Evolutionary conservation across 352 stramenopile species (phyloP), one percentile per base, ranked within the genome.

Genomic region (Phytopythium delawarense): DNA sequence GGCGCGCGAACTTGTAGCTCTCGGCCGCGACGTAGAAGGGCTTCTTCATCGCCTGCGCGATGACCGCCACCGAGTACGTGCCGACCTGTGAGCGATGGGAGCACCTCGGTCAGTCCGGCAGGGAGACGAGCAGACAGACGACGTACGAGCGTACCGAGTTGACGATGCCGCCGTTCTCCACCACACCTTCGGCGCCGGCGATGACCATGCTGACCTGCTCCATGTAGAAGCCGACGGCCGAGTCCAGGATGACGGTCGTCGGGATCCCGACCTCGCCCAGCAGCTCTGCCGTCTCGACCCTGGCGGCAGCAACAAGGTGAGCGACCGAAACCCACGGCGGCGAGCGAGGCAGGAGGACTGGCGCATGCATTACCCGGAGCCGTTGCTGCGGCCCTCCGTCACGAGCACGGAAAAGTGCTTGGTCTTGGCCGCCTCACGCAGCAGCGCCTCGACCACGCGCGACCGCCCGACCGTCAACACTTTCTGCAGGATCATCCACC

Each of bases 11-110:
- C 69, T 99, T 99, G 79, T 98, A 99, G 67, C 89, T 98, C 76
- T 99, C 96, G 5, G 96, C 96, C 0, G 96, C 97, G 18, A 99
- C 97, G 84, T 99, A 99, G 71, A 99, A 98, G 16, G 97, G 96
- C 59, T 98, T 98, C 48, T 97, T 96, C 70, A 98, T 81, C 32
- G 96, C 94, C 68, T 98, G 91, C 8, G 97, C 96, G 67, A 98
- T 91, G 49, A 98, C 84, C 0, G 96, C 97, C 39, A 97, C 81
- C 20, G 92, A 90, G 75, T 97, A 98, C 20, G 97, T 99, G 23
- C 97, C 97, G 53, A 99, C 89, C 76, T 96, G 54, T 7, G 13
- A 2, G 32, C 0, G 28, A 34, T 20, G 32, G 12, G 4, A 34
- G 51, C 50, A 42, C 50, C 15, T 34, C 30, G 40, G 20, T 32